These are phyloP conservation scores for Trametes coccinea DNA, from an alignment of 768 basidiomycete species.

Conservation along the genomic window DNA sequence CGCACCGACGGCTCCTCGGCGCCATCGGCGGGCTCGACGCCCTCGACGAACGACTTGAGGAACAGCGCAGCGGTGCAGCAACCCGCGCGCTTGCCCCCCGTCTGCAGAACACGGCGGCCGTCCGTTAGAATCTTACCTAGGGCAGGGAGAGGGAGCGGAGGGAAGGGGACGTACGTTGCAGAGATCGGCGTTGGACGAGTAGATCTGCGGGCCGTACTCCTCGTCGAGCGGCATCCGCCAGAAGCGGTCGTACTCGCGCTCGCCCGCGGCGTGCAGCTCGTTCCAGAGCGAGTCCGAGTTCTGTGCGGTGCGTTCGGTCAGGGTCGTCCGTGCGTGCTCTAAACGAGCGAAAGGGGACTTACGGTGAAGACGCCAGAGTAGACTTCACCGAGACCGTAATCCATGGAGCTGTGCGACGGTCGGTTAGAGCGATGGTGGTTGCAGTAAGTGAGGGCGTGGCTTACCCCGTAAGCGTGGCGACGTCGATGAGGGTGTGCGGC, in stretches of 20 bases:
- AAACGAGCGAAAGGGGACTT: constrained; percentile 24
- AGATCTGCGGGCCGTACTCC: constrained; percentile 75
- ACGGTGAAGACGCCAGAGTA: constrained; percentile 82
- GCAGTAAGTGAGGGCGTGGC: background rate
- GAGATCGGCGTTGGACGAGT: constrained; percentile 76
- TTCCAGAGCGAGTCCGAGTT: constrained; percentile 77
- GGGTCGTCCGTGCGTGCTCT: background rate
- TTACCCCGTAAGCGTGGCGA: constrained; percentile 84
- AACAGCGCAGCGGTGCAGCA: constrained; percentile 84
- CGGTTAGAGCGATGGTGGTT: background rate
- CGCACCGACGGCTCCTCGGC: constrained; percentile 51
- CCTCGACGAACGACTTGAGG: constrained; percentile 80
- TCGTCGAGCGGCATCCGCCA: constrained; percentile 92
- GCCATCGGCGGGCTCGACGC: constrained; percentile 63
- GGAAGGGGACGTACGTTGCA: constrained; percentile 56
- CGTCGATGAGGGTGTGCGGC: constrained; percentile 82
- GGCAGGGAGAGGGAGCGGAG: background rate
- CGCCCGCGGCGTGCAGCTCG: constrained; percentile 66
- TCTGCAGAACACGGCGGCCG: constrained; percentile 39
- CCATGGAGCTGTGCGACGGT: constrained; percentile 55
- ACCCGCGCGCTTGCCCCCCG: constrained; percentile 72
- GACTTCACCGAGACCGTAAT: constrained; percentile 70
- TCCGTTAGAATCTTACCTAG: too few relatives aligned
- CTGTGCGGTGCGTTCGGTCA: constrained; percentile 34
- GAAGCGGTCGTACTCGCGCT: constrained; percentile 76